A percentile compares a stretch with the other conserved stretches of the same genome.
phyloP scores from a whole-genome alignment of 768 basidiomycete species.

The Royoungia palumana region DNA sequence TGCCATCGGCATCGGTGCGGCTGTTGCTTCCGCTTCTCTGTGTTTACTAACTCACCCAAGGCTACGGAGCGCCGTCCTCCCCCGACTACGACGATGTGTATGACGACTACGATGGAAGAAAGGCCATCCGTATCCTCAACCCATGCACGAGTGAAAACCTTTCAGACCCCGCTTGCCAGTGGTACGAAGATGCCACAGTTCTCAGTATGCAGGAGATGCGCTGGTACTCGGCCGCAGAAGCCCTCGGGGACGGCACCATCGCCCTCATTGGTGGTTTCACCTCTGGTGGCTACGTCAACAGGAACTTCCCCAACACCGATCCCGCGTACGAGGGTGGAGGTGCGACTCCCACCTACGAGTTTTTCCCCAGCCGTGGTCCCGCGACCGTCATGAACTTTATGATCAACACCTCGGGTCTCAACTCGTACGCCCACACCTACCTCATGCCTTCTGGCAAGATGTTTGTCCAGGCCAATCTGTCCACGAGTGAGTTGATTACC shows the following conservation, averaged over 20 bases:
- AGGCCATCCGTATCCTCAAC: slow-evolving; percentile 74
- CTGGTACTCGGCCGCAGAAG: slow-evolving; percentile 74
- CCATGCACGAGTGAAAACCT: slow-evolving; percentile 57
- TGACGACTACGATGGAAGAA: slow-evolving; percentile 77
- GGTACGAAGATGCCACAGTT: slow-evolving; percentile 64
- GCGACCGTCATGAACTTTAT: slow-evolving; percentile 61
- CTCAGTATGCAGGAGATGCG: slow-evolving; percentile 63
- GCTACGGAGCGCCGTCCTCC: slow-evolving; percentile 31
- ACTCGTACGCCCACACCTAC: slow-evolving; percentile 71
- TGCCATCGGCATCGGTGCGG: slow-evolving; percentile 50
- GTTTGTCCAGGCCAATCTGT: slow-evolving; percentile 75
- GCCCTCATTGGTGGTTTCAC: slow-evolving; percentile 77
- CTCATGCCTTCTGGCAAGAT: slow-evolving; percentile 71
- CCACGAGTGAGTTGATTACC: slow-evolving; percentile 52
- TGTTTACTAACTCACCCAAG: slow-evolving; percentile 34
- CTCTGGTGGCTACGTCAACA: slow-evolving; percentile 72
- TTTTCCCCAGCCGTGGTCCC: slow-evolving; percentile 61
- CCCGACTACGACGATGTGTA: slow-evolving; percentile 55
- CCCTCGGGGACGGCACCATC: slow-evolving; percentile 70
- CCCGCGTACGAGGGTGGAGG: slow-evolving; percentile 57
- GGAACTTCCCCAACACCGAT: slow-evolving; percentile 63
- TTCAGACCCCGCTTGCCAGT: slow-evolving; percentile 49
- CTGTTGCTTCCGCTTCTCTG: not conserved
- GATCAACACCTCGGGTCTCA: slow-evolving; percentile 69
- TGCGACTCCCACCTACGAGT: slow-evolving; percentile 78